Conservation (phyloP, 192 early-diverging fungal genomes). For the Chytriomyces hyalinus region DNA sequence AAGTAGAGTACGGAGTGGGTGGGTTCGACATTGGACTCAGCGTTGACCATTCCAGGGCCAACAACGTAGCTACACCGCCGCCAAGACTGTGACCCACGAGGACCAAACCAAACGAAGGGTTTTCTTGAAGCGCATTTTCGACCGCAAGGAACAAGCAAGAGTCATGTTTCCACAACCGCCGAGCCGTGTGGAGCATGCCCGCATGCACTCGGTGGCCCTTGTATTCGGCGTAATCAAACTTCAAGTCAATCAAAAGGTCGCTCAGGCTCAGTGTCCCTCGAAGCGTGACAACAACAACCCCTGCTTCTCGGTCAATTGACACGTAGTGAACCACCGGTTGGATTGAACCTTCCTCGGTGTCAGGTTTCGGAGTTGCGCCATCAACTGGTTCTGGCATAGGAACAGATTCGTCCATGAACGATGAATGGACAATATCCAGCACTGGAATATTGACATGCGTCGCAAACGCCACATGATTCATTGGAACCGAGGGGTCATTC, state of each 20-base stretch:
- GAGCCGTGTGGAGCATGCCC: conserved; percentile 48
- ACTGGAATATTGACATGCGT: conserved; percentile 55
- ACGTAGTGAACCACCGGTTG: conserved; percentile 55
- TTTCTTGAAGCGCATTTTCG: conserved; percentile 69
- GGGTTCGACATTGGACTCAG: conserved; percentile 44
- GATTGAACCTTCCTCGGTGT: conserved; percentile 30
- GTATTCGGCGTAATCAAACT: conserved; percentile 42
- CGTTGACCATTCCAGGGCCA: conserved; percentile 81
- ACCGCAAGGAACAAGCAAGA: conserved; percentile 51
- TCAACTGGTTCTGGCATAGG: not conserved
- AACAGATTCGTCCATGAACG: conserved; percentile 5
- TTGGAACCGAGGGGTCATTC: conserved; percentile 40
- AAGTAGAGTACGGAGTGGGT: conserved; percentile 38
- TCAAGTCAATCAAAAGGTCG: conserved; percentile 51
- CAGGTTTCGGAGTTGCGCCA: not conserved
- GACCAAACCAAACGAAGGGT: conserved; percentile 82
- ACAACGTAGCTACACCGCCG: conserved; percentile 81
- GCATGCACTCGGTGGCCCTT: conserved; percentile 44
- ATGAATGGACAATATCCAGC: conserved; percentile 54
- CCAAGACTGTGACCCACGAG: conserved; percentile 89
- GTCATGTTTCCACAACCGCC: conserved; percentile 43
- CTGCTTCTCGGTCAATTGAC: conserved; percentile 47
- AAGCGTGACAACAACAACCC: conserved; percentile 50
- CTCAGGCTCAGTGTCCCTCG: conserved; percentile 58
- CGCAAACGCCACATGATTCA: conserved; percentile 56